Percentiles rank a stretch among this genome's conserved stretches.
Conservation (phyloP, 2,329 filamentous ascomycete species). For the Onygenales sp. region DNA sequence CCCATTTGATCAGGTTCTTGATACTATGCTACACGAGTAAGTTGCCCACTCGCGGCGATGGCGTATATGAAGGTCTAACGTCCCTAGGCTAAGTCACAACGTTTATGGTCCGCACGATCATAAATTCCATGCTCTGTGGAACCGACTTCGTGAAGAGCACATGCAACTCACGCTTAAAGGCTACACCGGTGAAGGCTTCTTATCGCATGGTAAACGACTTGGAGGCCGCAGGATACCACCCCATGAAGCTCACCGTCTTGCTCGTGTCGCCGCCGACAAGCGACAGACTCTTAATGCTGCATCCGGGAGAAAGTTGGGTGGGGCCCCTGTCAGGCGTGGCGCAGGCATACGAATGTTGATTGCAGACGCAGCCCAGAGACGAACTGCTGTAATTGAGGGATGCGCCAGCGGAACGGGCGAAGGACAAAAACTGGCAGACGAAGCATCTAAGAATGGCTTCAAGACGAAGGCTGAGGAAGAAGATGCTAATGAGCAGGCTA, state of each 20-base stretch:
- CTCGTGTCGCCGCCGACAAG: constrained; percentile 65
- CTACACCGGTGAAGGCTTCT: constrained; percentile 83
- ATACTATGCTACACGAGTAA: constrained; percentile 86
- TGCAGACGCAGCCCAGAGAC: constrained; percentile 59
- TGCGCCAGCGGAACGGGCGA: constrained; percentile 65
- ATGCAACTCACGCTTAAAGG: constrained; percentile 67
- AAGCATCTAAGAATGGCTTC: constrained; percentile 65
- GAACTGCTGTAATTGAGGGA: constrained; percentile 57
- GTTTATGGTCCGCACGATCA: constrained; percentile 73
- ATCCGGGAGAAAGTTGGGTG: constrained; percentile 65
- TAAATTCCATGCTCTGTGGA: constrained; percentile 78
- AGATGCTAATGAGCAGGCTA: constrained; percentile 77
- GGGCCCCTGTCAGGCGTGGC: constrained; percentile 46
- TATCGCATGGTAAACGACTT: constrained; percentile 63
- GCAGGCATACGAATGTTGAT: constrained; percentile 65
- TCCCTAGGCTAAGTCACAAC: constrained; percentile 62
- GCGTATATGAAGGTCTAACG: constrained; percentile 10
- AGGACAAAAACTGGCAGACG: constrained; percentile 55
- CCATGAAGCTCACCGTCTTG: constrained; percentile 64
- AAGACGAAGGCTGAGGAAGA: constrained; percentile 79
- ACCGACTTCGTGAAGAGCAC: constrained; percentile 80
- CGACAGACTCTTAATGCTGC: constrained; percentile 49
- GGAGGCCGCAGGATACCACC: constrained; percentile 58
- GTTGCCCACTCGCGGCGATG: constrained; percentile 12
- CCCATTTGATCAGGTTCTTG: constrained; percentile 67